phyloP scores from a whole-genome alignment of 768 basidiomycete genomes.

The Rhodotorula graminis region DNA sequence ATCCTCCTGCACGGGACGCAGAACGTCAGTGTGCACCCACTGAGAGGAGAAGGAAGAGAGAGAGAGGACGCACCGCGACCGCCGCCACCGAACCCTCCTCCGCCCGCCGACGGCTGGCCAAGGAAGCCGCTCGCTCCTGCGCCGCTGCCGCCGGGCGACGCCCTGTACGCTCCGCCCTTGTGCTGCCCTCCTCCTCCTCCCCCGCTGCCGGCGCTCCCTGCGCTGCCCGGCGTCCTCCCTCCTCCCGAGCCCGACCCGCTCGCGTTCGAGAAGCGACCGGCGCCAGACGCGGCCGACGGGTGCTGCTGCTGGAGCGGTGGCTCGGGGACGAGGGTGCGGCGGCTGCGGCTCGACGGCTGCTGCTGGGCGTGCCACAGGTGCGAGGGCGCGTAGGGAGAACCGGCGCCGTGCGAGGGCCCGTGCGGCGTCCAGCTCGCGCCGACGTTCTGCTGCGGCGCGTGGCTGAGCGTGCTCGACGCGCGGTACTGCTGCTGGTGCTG shows the following conservation, averaged over 20 bases:
- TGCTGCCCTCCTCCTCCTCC: not conserved
- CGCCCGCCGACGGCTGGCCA: not conserved
- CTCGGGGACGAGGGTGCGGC: not conserved
- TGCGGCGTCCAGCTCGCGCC: not conserved
- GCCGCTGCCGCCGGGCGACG: no score
- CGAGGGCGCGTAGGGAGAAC: not conserved
- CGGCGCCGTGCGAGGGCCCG: not conserved
- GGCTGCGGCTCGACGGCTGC: not conserved
- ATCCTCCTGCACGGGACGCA: not conserved
- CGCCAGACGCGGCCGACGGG: no score
- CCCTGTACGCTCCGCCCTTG: not conserved
- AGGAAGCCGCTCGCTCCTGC: not conserved
- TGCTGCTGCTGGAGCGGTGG: no score
- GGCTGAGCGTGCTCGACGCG: not conserved
- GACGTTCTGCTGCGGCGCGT: not conserved
- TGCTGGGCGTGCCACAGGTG: not conserved
- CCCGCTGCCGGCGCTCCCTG: not conserved
- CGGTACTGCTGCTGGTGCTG: not conserved
- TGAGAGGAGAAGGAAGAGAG: not conserved
- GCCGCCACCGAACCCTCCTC: not conserved
- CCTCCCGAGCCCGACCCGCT: not conserved
- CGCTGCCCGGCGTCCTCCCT: not conserved
- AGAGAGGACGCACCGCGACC: conserved; percentile 2
- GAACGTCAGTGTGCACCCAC: not conserved
- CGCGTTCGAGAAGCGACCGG: not conserved